Conservation (phyloP, 2,329 filamentous ascomycete genomes). For the Fusarium goolgardi region DNA sequence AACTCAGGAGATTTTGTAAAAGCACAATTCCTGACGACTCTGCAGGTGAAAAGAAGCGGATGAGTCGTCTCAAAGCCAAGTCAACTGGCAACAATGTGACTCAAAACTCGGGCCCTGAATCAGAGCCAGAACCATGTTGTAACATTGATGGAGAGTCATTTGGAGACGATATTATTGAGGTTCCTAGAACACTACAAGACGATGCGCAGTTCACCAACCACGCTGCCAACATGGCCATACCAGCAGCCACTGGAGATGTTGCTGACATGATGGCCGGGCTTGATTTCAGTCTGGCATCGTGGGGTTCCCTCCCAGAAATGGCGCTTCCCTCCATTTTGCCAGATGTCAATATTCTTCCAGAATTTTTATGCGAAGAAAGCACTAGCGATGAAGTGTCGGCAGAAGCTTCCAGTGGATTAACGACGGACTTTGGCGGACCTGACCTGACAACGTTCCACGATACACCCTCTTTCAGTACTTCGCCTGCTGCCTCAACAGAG, state of each 20-base stretch:
- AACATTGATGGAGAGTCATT: constrained; percentile 7
- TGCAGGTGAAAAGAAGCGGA: constrained; percentile 51
- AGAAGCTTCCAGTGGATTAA: constrained; percentile 3
- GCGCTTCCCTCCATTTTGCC: constrained; percentile 36
- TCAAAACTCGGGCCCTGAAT: constrained; percentile 2
- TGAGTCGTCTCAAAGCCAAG: constrained; percentile 45
- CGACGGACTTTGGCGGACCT: not conserved
- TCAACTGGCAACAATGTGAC: constrained; percentile 12
- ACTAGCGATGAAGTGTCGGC: constrained; percentile 7
- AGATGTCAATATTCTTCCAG: constrained; percentile 13
- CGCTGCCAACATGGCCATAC: constrained; percentile 2
- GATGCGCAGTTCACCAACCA: not conserved
- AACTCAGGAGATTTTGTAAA: not conserved
- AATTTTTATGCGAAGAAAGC: constrained; percentile 21
- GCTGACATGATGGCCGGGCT: constrained; percentile 38
- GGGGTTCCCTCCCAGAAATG: constrained; percentile 39
- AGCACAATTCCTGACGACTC: constrained; percentile 9
- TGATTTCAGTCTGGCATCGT: constrained; percentile 41
- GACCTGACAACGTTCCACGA: constrained; percentile 39
- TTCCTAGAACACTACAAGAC: not conserved
- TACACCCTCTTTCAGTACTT: constrained; percentile 37
- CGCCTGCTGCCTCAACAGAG: constrained; percentile 36
- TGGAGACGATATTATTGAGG: constrained; percentile 20
- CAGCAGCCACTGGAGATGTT: constrained; percentile 14
- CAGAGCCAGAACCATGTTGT: not conserved